A percentile compares a stretch with the other conserved stretches of the same genome.
Conservation (phyloP, 257 asterid genomes). For the Plantago ovata region DNA sequence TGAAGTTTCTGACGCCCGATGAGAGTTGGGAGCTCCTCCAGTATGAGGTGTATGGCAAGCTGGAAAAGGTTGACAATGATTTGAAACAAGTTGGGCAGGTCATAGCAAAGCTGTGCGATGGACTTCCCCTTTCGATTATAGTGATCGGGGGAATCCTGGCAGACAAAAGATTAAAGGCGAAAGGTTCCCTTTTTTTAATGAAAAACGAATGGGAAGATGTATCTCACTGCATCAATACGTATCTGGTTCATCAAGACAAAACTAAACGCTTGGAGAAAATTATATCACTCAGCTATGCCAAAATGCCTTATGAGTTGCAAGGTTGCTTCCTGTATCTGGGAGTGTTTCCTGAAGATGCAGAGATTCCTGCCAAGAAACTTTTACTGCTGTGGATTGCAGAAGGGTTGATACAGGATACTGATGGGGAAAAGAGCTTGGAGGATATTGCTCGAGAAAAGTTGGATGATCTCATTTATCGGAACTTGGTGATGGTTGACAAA, state of each 20-base stretch:
- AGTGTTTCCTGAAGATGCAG: conserved; percentile 5
- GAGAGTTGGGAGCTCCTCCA: conserved; percentile 12
- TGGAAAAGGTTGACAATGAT: background rate
- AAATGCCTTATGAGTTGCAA: conserved; percentile 5
- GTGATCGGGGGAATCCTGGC: conserved; percentile 1
- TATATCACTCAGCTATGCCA: conserved; percentile 3
- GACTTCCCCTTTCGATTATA: conserved; percentile 5
- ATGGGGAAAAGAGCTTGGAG: conserved; percentile 1
- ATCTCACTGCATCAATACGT: no score
- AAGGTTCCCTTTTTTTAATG: background rate
- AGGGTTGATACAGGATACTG: background rate
- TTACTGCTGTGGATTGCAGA: background rate
- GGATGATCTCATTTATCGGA: background rate
- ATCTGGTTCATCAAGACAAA: background rate
- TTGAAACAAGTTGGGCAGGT: background rate
- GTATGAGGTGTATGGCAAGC: conserved; percentile 6
- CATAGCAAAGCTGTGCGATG: conserved; percentile 1
- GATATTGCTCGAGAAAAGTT: background rate
- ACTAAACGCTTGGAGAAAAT: background rate
- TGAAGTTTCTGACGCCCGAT: background rate
- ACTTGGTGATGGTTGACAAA: conserved; percentile 5
- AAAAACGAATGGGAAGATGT: conserved; percentile 8
- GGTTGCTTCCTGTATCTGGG: conserved; percentile 7
- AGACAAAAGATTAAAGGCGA: background rate
- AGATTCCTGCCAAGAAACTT: conserved; percentile 8